Base-by-base conservation (phyloP, 2,329 filamentous ascomycete genomes). In the Corniculantispora saksenae region DNA sequence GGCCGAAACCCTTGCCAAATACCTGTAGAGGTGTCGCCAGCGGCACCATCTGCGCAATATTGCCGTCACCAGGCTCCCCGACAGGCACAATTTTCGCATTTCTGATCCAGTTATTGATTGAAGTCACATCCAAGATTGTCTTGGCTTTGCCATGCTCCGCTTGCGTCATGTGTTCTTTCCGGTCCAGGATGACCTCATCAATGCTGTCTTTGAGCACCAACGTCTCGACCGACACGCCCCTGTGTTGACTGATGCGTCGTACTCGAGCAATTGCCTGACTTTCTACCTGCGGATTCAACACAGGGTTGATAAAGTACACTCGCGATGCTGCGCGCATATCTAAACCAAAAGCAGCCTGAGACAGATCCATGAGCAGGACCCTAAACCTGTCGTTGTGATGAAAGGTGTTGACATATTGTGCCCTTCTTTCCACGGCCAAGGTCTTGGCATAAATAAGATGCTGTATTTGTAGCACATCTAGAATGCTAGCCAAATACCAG, bases 241-340 rank as follows among this genome's bases (percentile, higher is more conserved):
- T 89, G 62, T 81, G 88, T 75, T 97, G 94, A 13, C 93, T 93
- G 70, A 97, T 96, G 15, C 94, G 86, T 69, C 96, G 91, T 0
- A 91, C 93, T 73, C 94, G 89, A 66, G 96, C 97, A 68, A 97
- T 92, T 0, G 94, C 94, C 76, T 98, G 94, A 1, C 91, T 93
- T 75, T 97, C 92, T 1, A 97, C 85, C 68, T 91, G 87, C 0
- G 93, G 93, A 61, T 94, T 91, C 74, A 95, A 90, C 15, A 97
- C 92, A 0, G 94, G 94, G 68, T 91, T 94, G 63, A 97, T 85
- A 68, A 98, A 97, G 77, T 93, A 96, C 12, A 98, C 89, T 2
- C 94, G 83, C 5, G 91, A 95, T 1, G 94, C 94, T 13, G 87
- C 88, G 60, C 89, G 89, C 75, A 97, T 88, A 73, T 97, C 94